These are phyloP conservation scores for Acer campestre DNA, from an alignment of 345 rosid species.

Conservation along the genomic window DNA sequence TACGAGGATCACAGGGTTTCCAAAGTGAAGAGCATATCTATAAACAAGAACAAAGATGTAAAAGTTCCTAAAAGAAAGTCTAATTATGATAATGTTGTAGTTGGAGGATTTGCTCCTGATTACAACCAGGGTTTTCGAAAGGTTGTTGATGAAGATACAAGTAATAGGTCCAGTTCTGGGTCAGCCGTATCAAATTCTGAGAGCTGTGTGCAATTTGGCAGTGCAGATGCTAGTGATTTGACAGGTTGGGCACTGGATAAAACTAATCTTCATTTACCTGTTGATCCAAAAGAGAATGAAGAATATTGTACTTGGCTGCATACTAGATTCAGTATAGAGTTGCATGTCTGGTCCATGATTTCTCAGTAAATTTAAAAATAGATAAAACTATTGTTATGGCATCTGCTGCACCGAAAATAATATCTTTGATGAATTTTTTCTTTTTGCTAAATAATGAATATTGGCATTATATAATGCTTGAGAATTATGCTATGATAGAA, in stretches of 20 bases:
- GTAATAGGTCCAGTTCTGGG: conserved; percentile 95
- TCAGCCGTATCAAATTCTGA: conserved; percentile 96
- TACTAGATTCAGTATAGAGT: neutral
- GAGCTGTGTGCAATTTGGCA: conserved; percentile 88
- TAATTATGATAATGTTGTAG: conserved; percentile 44
- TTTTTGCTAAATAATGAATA: conserved; percentile 3
- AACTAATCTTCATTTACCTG: neutral
- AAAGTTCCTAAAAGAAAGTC: conserved; percentile 77
- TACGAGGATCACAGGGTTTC: conserved; percentile 59
- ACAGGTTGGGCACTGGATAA: conserved; percentile 57
- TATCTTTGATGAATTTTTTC: neutral
- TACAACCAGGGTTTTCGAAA: conserved; percentile 54
- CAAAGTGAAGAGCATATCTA: conserved; percentile 55
- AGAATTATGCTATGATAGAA: conserved; percentile 9
- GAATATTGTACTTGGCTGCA: neutral
- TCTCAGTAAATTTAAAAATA: neutral
- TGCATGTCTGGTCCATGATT: conserved; percentile 1
- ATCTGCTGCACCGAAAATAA: neutral
- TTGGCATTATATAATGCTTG: neutral
- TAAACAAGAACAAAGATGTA: conserved; percentile 63
- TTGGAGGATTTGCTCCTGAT: conserved; percentile 46
- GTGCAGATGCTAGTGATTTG: conserved; percentile 85
- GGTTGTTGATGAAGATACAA: conserved; percentile 74
- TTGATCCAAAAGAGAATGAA: neutral
- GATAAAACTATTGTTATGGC: neutral